Evolutionary conservation across 495 filamentous ascomycete genomes (phyloP).

Genomic region (Hapsidospora chrysogenum): DNA sequence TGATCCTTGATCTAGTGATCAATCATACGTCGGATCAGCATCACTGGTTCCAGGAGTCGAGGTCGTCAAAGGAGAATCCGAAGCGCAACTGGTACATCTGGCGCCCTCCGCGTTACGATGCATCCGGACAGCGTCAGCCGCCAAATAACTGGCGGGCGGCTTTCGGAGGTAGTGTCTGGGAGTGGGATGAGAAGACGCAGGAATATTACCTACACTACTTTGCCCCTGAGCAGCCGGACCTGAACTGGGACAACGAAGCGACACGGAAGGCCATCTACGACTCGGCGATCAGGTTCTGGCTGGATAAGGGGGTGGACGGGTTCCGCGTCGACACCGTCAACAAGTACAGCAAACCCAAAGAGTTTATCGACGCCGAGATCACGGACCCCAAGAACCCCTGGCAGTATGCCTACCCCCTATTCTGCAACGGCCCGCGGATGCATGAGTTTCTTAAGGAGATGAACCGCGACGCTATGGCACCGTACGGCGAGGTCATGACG

Average conservation of each 20-base stretch:
- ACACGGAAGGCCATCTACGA: slow-evolving; percentile 47
- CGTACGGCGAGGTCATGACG: slow-evolving; percentile 42
- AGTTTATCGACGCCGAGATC: slow-evolving; percentile 39
- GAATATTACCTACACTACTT: slow-evolving; percentile 62
- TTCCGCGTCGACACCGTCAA: slow-evolving; percentile 58
- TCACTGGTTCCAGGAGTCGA: slow-evolving; percentile 55
- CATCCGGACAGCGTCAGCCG: slow-evolving; percentile 40
- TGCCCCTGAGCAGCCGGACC: slow-evolving; percentile 46
- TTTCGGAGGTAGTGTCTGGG: slow-evolving; percentile 43
- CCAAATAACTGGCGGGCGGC: slow-evolving; percentile 55
- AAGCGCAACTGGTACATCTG: slow-evolving; percentile 65
- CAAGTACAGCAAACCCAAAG: slow-evolving; percentile 32
- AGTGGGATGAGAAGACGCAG: slow-evolving; percentile 42
- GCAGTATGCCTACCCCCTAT: slow-evolving; percentile 29
- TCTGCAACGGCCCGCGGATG: slow-evolving; percentile 40
- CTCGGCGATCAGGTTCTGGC: slow-evolving; percentile 54
- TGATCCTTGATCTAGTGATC: slow-evolving; percentile 59
- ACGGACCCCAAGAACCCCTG: slow-evolving; percentile 14
- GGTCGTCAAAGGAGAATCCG: slow-evolving; percentile 38
- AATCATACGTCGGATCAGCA: slow-evolving; percentile 72
- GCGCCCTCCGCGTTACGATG: slow-evolving; percentile 40
- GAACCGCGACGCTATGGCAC: slow-evolving; percentile 29
- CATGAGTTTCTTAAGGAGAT: slow-evolving; percentile 44
- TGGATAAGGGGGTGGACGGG: slow-evolving; percentile 47
- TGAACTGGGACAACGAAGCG: slow-evolving; percentile 55